Base-by-base conservation (phyloP, 306 rosid genomes). In the Mimosa pudica region DNA sequence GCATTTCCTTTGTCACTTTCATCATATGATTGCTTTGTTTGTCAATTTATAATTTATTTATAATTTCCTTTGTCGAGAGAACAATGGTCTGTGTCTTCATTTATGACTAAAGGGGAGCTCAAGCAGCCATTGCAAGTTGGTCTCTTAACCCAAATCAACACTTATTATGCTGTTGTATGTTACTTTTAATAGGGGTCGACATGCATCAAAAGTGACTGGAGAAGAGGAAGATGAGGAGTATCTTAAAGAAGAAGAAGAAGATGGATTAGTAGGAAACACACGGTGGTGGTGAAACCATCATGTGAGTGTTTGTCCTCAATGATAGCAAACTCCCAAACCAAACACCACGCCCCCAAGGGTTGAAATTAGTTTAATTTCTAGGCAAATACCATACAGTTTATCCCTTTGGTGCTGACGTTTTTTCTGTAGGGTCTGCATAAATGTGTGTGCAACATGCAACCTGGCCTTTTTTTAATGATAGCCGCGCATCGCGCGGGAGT, bases 151-250 rank as follows among this genome's bases (percentile, higher is more conserved):
- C 10, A 1, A 8, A 65, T 44, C 42, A 45, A 1, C 24, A 80
- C 76, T 77, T 77, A 42, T 20, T 49, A 51, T 79, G 42, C 52
- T 68, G 54, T 70, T 78, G 8, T 75, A 71, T 67, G 71, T 65
- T 74, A 74, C 64, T 47, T 80, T 20, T 70, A 47, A 80, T 78
- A 92, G 98, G 92, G 99, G 99, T 46, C 99, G 99, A 32, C 99
- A 95, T 89, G 98, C 98, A 38, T 95, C 98, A 20, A 95, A 95
- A 86, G 52, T 91, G 51, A 95, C 98, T n/a, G 98, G 92, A 84
- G 98, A 95, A 81, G 99, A 95, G 81, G 99, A 95, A 77, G 99
- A 95, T 78, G 98, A 95, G 85, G 98, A 93, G 72, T 95, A 83
- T 76, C 97, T 95, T 18, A 95, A 93, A 81, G 99, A 91, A 86